Evolutionary conservation across 2,329 filamentous ascomycete species (phyloP).

Genomic region (Alternaria ventricosa): DNA sequence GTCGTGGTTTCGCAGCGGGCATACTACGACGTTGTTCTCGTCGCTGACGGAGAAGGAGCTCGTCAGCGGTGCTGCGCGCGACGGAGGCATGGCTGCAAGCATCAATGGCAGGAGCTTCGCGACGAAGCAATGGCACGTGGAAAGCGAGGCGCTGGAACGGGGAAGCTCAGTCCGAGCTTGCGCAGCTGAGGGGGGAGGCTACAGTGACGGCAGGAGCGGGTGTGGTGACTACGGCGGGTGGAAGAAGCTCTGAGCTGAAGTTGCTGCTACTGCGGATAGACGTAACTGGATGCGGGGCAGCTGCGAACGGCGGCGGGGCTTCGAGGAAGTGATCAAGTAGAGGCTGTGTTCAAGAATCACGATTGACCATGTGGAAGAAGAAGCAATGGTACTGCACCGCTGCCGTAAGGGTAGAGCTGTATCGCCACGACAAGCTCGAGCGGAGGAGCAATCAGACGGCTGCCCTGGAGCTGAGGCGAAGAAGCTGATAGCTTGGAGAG

Average conservation of each 20-base stretch:
- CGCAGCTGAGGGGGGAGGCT: conserved; percentile 3
- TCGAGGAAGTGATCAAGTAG: conserved; percentile 6
- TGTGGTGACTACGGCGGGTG: conserved; percentile 4
- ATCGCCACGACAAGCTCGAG: conserved; percentile 15
- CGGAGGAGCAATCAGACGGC: conserved; percentile 13
- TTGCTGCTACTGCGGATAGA: conserved; percentile 15
- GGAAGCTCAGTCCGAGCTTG: conserved; percentile 8
- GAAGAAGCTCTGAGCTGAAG: conserved; percentile 11
- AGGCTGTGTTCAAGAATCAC: conserved; percentile 6
- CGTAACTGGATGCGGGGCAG: conserved; percentile 17
- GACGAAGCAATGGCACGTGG: conserved; percentile 10
- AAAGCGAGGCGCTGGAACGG: background rate
- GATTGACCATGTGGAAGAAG: conserved; percentile 1
- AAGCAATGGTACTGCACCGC: conserved; percentile 3
- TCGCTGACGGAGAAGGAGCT: conserved; percentile 92
- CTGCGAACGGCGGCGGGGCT: conserved; percentile 13
- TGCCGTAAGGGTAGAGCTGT: conserved; percentile 8
- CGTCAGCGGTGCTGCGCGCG: conserved; percentile 78
- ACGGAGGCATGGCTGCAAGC: conserved; percentile 76
- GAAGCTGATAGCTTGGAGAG: conserved; percentile 13
- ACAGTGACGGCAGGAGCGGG: conserved; percentile 1
- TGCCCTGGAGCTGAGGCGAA: conserved; percentile 14
- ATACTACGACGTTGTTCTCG: conserved; percentile 94
- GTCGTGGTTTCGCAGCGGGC: conserved; percentile 94
- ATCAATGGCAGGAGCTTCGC: conserved; percentile 40